Evolutionary conservation across 441 rosid species (phyloP).

Genomic region (Pelargonium myrrhifolium): DNA sequence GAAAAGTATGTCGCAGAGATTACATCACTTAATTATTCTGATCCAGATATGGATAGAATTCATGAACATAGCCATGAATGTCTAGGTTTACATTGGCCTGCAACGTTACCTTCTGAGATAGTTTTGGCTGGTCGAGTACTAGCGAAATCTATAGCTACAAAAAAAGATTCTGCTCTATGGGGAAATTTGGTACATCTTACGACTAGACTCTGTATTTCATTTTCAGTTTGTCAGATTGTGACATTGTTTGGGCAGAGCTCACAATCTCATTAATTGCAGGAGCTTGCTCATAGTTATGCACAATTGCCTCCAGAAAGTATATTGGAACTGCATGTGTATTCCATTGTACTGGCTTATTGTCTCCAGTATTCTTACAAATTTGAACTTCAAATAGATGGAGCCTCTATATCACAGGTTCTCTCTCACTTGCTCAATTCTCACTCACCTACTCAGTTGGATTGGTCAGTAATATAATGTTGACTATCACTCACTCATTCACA

Average conservation of each 20-base stretch:
- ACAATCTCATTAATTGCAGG: conserved; percentile 35
- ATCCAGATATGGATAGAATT: conserved; percentile 29
- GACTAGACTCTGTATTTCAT: conserved; percentile 9
- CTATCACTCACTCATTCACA: too few relatives aligned
- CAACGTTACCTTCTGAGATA: conserved; percentile 59
- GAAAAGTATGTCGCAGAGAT: conserved; percentile 37
- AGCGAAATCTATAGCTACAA: conserved; percentile 41
- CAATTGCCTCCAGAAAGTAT: conserved; percentile 53
- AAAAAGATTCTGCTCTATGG: conserved; percentile 22
- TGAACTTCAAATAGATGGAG: conserved; percentile 51
- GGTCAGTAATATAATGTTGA: too few relatives aligned
- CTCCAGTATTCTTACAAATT: conserved; percentile 37
- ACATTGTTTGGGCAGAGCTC: conserved; percentile 15
- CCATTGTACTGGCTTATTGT: conserved; percentile 59
- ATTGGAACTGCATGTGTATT: conserved; percentile 63
- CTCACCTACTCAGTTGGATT: too few relatives aligned
- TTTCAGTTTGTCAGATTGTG: conserved; percentile 8
- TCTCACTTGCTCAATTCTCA: conserved; percentile 3
- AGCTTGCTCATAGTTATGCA: conserved; percentile 53
- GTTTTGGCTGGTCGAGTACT: conserved; percentile 71
- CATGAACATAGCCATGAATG: conserved; percentile 85
- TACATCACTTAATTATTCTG: conserved; percentile 20
- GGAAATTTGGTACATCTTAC: conserved; percentile 38
- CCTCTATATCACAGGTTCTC: conserved; percentile 49
- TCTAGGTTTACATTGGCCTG: conserved; percentile 72